phyloP scores from a whole-genome alignment of 164 flowering plant species.

The Stephania cephalantha region DNA sequence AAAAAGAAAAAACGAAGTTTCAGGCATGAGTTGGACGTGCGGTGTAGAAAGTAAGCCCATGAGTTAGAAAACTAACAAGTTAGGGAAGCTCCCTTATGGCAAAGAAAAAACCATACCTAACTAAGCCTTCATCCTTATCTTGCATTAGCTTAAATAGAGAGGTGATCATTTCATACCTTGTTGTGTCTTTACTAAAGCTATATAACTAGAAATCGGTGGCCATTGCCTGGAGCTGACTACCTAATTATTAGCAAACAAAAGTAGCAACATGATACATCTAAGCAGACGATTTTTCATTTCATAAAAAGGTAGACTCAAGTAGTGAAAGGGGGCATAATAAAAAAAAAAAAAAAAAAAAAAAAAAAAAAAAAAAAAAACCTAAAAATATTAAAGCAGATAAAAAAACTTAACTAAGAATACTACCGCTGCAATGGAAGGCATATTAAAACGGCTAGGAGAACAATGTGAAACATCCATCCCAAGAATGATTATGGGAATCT shows the following conservation, averaged over 20 bases:
- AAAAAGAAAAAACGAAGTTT: neutral
- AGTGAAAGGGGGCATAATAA: neutral
- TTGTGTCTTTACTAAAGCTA: slow-evolving; percentile 87
- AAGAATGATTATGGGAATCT: slow-evolving; percentile 63
- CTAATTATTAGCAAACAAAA: slow-evolving; percentile 23
- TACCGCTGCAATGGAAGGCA: slow-evolving; percentile 96
- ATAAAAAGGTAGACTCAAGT: neutral
- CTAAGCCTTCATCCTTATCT: slow-evolving; percentile 63
- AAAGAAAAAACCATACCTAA: slow-evolving; percentile 31
- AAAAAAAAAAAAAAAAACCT: too few relatives aligned
- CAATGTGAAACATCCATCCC: slow-evolving; percentile 99
- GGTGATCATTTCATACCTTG: slow-evolving; percentile 75
- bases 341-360: too few relatives aligned
- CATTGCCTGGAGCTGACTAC: slow-evolving; percentile 86
- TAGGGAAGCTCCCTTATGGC: neutral
- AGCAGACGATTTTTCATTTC: neutral
- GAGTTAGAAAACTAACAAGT: neutral
- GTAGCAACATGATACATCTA: neutral
- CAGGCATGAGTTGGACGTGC: neutral
- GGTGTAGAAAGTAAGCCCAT: neutral
- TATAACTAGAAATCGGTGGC: slow-evolving; percentile 77
- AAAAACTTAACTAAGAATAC: neutral
- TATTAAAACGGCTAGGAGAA: slow-evolving; percentile 80
- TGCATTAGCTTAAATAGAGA: slow-evolving; percentile 37
- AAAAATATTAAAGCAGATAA: neutral